Base-by-base conservation (phyloP, 2,329 filamentous ascomycete species). In the Neofusicoccum cordaticola region DNA sequence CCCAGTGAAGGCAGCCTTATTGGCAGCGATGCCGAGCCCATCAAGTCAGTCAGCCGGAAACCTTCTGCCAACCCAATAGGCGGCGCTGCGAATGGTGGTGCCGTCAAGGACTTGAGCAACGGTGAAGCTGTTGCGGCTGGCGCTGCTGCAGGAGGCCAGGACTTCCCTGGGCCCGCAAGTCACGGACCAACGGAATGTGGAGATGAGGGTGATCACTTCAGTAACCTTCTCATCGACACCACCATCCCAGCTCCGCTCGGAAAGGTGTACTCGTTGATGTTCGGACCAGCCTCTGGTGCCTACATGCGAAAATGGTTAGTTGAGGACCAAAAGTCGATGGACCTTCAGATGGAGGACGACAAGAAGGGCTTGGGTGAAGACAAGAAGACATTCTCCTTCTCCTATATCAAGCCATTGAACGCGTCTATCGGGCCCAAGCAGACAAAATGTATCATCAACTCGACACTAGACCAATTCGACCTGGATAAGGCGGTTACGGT, bases 381-480 rank as follows among this genome's bases (percentile, higher is more conserved):
- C 17, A 91, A 89, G 78, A 91, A 88, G 74, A 85, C 85, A 2
- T 86, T 93, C 51, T 87, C 82, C 19, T 97, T 90, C 74, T 89
- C 88, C 1, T 99, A 97, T 75, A 96, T 96, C 79, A 98, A 97
- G 75, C 95, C 95, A 1, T 81, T 99, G 2, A 85, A 88, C 70
- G 91, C 84, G 2, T 84, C 91, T 0, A 94, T 99, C 68, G 95
- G 95, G 0, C 95, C 95, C 0, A 95, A 86, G 74, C 92, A 97
- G 79, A 99, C 95, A 12, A 97, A 96, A 74, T 99, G 95, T 76
- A 90, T 96, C 65, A 93, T 92, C 57, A 90, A 87, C 0, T 93
- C 97, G 77, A 90, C 85, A 4, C 74, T 99, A n/a, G 93, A 98
- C 66, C 83, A 85, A 51, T 82, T 96, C 35, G 94, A 99, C 74